Base-by-base conservation (phyloP, 352 stramenopile genomes). In the Pythium utonaiense region DNA sequence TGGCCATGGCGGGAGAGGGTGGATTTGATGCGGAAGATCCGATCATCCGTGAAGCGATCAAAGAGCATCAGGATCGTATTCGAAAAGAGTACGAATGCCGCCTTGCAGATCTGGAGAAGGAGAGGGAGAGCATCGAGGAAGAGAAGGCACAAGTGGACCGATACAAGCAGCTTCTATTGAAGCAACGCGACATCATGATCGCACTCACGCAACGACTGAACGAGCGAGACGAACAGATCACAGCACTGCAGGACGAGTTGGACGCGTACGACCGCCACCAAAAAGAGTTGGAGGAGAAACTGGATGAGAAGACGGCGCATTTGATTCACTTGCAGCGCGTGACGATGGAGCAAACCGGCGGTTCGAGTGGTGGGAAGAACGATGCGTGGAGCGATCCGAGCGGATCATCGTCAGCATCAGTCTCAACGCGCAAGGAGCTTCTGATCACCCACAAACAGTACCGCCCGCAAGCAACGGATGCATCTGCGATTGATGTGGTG, bases 111-210 rank as follows among this genome's bases (percentile, higher is more conserved):
- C 71, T 98, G 7, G 94, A 98, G 70, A 91, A 94, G 21, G 94
- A 98, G 64, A 79, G 93, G 6, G 91, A 98, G 67, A 96, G 76
- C 4, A 98, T 98, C 34, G 91, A 97, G 38, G 85, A 97, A 59
- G 93, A 98, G 62, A 98, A 98, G 50, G 91, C 94, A 6, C 91
- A 98, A 64, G 93, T 98, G 14, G 95, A 98, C 57, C 77, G 95
- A 22, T 98, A 98, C 78, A 98, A 98, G 67, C 91, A 97, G 53
- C 69, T 98, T 16, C 73, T 98, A n/a, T 77, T 98, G 47, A 98
- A 98, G 72, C 93, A 98, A 67, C 80, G 94, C 3, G 95, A 98
- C 66, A 98, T 98, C 36, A 98, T 98, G 93, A 98, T 98, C 47
- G 93, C 93, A 10, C 74, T 98, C 27, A 98, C 95, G 17, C 94